Percentiles rank a stretch among this genome's conserved stretches.
phyloP scores from a whole-genome alignment of 768 basidiomycete genomes.

The Naganishia friedmannii region DNA sequence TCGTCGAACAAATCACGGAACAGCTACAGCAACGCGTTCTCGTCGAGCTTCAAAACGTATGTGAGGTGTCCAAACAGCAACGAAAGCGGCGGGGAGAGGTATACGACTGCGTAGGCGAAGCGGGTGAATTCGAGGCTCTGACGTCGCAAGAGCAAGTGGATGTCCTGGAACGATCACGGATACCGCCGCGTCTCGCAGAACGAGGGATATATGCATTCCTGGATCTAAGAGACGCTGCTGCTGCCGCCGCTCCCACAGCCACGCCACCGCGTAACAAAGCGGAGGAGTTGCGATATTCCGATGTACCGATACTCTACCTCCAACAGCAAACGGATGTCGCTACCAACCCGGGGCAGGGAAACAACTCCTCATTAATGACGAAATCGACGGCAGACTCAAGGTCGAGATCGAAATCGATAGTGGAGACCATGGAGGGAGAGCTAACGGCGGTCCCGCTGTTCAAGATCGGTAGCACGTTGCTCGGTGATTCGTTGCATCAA shows the following conservation, averaged over 20 bases:
- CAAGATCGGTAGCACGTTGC: neutral
- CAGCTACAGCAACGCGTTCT: conserved; percentile 1
- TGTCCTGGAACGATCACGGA: neutral
- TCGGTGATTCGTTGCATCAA: no score
- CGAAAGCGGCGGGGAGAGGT: no score
- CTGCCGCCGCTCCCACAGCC: neutral
- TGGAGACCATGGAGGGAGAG: no score
- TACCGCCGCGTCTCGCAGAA: neutral
- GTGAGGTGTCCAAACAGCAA: neutral
- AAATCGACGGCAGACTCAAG: no score
- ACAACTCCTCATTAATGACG: no score
- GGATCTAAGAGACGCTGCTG: neutral
- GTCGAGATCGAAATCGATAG: no score
- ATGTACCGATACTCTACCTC: conserved; percentile 7
- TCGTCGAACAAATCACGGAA: conserved; percentile 7
- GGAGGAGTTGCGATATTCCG: neutral
- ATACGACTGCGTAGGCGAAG: neutral
- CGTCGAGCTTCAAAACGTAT: neutral
- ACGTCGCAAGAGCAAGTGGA: neutral
- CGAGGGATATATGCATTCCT: neutral
- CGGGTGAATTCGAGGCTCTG: neutral
- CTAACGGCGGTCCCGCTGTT: neutral
- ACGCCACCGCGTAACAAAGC: neutral
- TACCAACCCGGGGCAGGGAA: no score
- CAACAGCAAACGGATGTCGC: neutral